Conservation (phyloP, 768 basidiomycete genomes). For the Agaricus sinodeliciosus region DNA sequence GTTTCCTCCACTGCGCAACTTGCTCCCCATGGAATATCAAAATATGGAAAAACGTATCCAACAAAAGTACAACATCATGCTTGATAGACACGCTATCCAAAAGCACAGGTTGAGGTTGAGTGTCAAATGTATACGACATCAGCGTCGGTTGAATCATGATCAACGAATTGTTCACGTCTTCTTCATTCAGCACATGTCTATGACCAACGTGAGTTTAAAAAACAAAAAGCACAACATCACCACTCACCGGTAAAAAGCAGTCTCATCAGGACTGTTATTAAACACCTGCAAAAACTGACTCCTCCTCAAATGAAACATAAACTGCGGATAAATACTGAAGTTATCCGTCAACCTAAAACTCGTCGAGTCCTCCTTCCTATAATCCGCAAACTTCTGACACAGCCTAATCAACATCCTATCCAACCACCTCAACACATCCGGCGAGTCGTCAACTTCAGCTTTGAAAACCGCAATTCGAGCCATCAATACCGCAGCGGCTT, state of each 20-base stretch:
- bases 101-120: slow-evolving; percentile 85
- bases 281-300: slow-evolving; percentile 99
- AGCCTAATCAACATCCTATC: slow-evolving; percentile 98
- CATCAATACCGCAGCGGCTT: slow-evolving; percentile 97
- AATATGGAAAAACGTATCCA: slow-evolving; percentile 99
- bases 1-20: slow-evolving; percentile 96
- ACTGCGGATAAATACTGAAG: slow-evolving; percentile 98
- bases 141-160: slow-evolving; percentile 99
- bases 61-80: slow-evolving; percentile 90
- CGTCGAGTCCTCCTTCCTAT: slow-evolving; percentile 93
- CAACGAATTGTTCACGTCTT: slow-evolving; percentile 97
- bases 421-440: slow-evolving; percentile 94
- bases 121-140: slow-evolving; percentile 97
- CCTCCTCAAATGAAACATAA: slow-evolving; percentile 98
- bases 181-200: slow-evolving; percentile 92
- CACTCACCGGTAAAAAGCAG: slow-evolving; percentile 89
- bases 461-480: slow-evolving; percentile 98
- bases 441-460: slow-evolving; percentile 96
- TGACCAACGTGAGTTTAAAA: neutral
- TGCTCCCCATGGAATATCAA: slow-evolving; percentile 99
- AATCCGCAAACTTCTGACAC: slow-evolving; percentile 99
- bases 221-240: neutral
- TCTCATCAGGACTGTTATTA: slow-evolving; percentile 99
- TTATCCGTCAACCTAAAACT: slow-evolving; percentile 92
- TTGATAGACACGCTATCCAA: slow-evolving; percentile 98